These are phyloP conservation scores for Chaetothyriales sp. DNA, from an alignment of 2,329 filamentous ascomycete species.

Conservation along the genomic window DNA sequence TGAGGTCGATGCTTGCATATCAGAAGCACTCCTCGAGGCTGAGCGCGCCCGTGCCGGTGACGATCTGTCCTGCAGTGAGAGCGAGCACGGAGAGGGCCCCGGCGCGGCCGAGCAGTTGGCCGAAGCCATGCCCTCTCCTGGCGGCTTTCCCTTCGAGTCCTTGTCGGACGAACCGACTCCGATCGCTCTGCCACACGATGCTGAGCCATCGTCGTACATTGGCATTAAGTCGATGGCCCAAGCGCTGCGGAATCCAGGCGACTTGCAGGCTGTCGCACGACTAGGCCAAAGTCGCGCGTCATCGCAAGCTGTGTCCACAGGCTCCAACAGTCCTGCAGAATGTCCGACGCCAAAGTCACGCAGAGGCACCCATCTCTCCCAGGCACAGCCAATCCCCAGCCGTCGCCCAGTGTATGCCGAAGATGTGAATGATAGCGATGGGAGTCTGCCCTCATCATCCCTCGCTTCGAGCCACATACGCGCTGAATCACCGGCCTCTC, in stretches of 20 bases:
- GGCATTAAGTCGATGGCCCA: slow-evolving; percentile 37
- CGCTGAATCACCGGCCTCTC: slow-evolving; percentile 76
- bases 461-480: slow-evolving; percentile 55
- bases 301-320: slow-evolving; percentile 58
- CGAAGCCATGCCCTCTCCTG: not conserved
- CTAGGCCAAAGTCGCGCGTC: slow-evolving; percentile 39
- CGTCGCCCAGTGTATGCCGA: slow-evolving; percentile 66
- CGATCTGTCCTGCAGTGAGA: slow-evolving; percentile 48
- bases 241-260: slow-evolving; percentile 42
- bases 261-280: slow-evolving; percentile 30
- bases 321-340: slow-evolving; percentile 80
- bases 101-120: slow-evolving; percentile 4
- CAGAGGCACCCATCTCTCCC: slow-evolving; percentile 46
- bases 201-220: slow-evolving; percentile 9
- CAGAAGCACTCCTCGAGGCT: slow-evolving; percentile 79
- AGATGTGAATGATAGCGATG: slow-evolving; percentile 78
- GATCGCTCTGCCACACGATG: slow-evolving; percentile 10
- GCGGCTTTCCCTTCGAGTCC: not conserved
- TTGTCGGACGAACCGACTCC: slow-evolving; percentile 6
- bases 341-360: slow-evolving; percentile 84
- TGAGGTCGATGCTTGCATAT: slow-evolving; percentile 88
- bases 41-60: slow-evolving; percentile 75
- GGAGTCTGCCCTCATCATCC: slow-evolving; percentile 70
- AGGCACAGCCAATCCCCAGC: slow-evolving; percentile 49
- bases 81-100: slow-evolving; percentile 12